Conservation (phyloP, 2,329 filamentous ascomycete genomes). For the Fusarium vanettenii region DNA sequence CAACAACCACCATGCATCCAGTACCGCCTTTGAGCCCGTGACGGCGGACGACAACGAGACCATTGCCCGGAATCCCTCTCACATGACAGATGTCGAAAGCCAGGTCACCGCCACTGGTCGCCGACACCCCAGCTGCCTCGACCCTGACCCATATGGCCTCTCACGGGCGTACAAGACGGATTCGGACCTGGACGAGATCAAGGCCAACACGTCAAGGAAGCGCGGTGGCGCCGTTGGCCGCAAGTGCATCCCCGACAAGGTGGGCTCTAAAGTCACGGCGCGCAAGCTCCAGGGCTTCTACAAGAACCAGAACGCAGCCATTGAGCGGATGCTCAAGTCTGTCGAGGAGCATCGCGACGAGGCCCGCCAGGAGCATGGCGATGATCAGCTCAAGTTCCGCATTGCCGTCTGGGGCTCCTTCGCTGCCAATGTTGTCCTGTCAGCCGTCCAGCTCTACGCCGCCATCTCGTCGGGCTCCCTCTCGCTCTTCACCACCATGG, state of each 20-base stretch:
- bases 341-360: slow-evolving; percentile 91
- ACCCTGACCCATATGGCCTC: slow-evolving; percentile 86
- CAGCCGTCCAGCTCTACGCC: slow-evolving; percentile 87
- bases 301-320: slow-evolving; percentile 90
- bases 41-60: slow-evolving; percentile 51
- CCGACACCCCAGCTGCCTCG: slow-evolving; percentile 55
- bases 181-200: slow-evolving; percentile 80
- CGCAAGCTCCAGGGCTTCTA: slow-evolving; percentile 84
- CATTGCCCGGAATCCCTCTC: slow-evolving; percentile 56
- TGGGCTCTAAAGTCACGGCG: slow-evolving; percentile 49
- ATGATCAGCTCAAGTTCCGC: slow-evolving; percentile 82
- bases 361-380: slow-evolving; percentile 81
- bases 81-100: slow-evolving; percentile 61
- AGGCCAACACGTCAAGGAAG: slow-evolving; percentile 84
- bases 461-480: slow-evolving; percentile 89
- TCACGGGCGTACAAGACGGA: slow-evolving; percentile 81
- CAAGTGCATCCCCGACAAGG: slow-evolving; percentile 33
- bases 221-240: slow-evolving; percentile 59
- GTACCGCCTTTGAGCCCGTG: slow-evolving; percentile 59
- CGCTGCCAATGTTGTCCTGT: slow-evolving; percentile 82
- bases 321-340: slow-evolving; percentile 89
- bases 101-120: slow-evolving; percentile 51
- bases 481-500: slow-evolving; percentile 97
- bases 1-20: slow-evolving; percentile 51
- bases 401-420: slow-evolving; percentile 77